Evolutionary conservation across 345 rosid genomes (phyloP), one percentile per base, ranked within the genome.

Genomic region (Streptanthus diversifolius): DNA sequence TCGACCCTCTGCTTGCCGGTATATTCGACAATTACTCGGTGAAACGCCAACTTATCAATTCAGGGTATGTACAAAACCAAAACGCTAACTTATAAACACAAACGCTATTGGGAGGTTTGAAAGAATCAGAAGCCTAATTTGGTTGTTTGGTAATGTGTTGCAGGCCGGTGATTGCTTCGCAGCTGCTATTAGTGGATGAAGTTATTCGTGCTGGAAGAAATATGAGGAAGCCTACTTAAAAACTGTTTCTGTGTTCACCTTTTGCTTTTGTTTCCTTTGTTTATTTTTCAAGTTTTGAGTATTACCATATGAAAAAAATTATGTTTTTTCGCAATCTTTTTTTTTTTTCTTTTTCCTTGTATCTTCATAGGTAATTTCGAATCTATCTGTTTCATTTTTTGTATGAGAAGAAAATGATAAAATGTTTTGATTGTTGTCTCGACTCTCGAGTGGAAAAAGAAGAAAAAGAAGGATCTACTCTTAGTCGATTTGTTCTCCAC

Each of bases 101-200:
- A 51, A 51, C 17, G 3, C 33, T 19, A 55, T 49, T 43, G 21
- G 13, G n/a, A n/a, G 1, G 2, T 21, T 63, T 33, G 2, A 18
- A 61, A 56, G 10, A 7, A 54, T 32, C 18, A 54, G 22, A n/a
- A 7, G 36, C 19, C 12, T 30, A 41, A 60, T 19, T 37, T n/a
- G 19, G 54, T 21, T 47, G 52, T 68, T 18, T 41, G 29, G 25
- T 25, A 59, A 37, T 36, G 66, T 66, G 33, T 77, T 79, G 77
- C 89, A 93, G 98, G 84, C 97, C 97, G 39, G 95, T 93, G 49
- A 93, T 91, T 55, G 89, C 95, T 5, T 93, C 98, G 6, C 98
- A 93, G 82, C 79, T 93, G 81, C 90, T 93, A 5, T 81, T 87
- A 87, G 97, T 93, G 32, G 98, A 93, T 77, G 97, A 93, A 83